A percentile compares a stretch with the other conserved stretches of the same genome.
These are phyloP conservation scores for Aspergillus homomorphus DNA, from an alignment of 495 filamentous ascomycete genomes.

Conservation along the genomic window DNA sequence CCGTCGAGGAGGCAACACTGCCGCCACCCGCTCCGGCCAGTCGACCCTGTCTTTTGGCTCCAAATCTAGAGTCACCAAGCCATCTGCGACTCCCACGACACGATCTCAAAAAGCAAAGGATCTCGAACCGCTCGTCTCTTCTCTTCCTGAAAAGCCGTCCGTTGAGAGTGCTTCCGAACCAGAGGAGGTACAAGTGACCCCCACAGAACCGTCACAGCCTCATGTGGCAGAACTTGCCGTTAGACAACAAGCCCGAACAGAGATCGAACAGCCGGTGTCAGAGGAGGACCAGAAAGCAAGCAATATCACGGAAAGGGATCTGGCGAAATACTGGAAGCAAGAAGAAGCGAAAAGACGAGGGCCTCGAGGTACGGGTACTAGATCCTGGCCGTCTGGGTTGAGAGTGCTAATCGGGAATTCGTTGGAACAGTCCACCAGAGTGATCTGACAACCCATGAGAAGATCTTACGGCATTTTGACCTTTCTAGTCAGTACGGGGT, in stretches of 20 bases:
- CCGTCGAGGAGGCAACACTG: slow-evolving; percentile 47
- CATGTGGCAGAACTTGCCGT: slow-evolving; percentile 50
- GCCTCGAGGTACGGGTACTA: slow-evolving; percentile 39
- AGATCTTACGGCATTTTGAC: slow-evolving; percentile 85
- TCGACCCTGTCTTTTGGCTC: slow-evolving; percentile 73
- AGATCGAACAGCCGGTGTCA: slow-evolving; percentile 41
- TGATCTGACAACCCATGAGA: slow-evolving; percentile 69
- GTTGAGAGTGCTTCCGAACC: slow-evolving; percentile 27
- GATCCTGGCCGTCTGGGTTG: not conserved
- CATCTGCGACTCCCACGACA: slow-evolving; percentile 42
- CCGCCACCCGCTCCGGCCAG: slow-evolving; percentile 48
- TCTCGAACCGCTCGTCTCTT: slow-evolving; percentile 30
- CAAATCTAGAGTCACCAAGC: slow-evolving; percentile 69
- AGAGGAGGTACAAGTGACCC: slow-evolving; percentile 20
- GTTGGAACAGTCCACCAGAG: slow-evolving; percentile 63
- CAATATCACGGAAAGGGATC: slow-evolving; percentile 58
- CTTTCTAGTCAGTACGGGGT: slow-evolving; percentile 85
- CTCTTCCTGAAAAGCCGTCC: slow-evolving; percentile 35
- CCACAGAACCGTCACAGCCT: slow-evolving; percentile 30
- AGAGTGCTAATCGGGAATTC: slow-evolving; percentile 1
- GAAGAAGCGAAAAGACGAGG: slow-evolving; percentile 60
- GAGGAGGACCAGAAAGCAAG: slow-evolving; percentile 55
- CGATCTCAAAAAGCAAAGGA: slow-evolving; percentile 48
- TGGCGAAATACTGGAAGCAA: slow-evolving; percentile 68
- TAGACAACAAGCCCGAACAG: slow-evolving; percentile 38